Percentiles rank a stretch among this genome's conserved stretches.
phyloP scores from a whole-genome alignment of 2,329 filamentous ascomycete genomes.

The Westerdykella sp. region DNA sequence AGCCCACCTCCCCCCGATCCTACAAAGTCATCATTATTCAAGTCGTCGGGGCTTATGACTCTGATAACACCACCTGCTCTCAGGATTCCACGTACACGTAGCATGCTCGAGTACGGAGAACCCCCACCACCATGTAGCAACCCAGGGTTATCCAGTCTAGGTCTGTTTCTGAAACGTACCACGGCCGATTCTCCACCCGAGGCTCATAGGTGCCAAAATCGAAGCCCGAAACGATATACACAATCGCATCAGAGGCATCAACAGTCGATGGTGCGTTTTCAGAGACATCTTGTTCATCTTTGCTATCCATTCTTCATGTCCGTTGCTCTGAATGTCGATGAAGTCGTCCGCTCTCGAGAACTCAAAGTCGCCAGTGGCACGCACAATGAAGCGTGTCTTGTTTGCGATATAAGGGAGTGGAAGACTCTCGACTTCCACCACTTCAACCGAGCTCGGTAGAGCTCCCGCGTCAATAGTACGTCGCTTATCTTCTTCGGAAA shows the following conservation, averaged over 20 bases:
- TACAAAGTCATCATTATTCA: slow-evolving; percentile 42
- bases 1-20: slow-evolving; percentile 43
- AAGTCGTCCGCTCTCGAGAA: slow-evolving; percentile 28
- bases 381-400: slow-evolving; percentile 47
- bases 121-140: slow-evolving; percentile 47
- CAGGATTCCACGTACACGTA: slow-evolving; percentile 39
- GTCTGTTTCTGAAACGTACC: slow-evolving; percentile 43
- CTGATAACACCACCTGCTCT: slow-evolving; percentile 37
- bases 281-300: slow-evolving; percentile 2
- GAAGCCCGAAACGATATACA: slow-evolving; percentile 12
- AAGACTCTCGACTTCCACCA: slow-evolving; percentile 42
- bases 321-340: slow-evolving; percentile 10
- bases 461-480: slow-evolving; percentile 38
- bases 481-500: slow-evolving; percentile 35
- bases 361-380: slow-evolving; percentile 51
- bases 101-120: slow-evolving; percentile 41
- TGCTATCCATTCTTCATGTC: slow-evolving; percentile 7
- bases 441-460: slow-evolving; percentile 22
- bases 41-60: slow-evolving; percentile 38
- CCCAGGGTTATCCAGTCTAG: slow-evolving; percentile 43
- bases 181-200: slow-evolving; percentile 34
- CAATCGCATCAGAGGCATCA: slow-evolving; percentile 9
- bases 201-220: slow-evolving; percentile 38
- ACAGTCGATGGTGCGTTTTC: slow-evolving; percentile 11
- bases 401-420: slow-evolving; percentile 52